Base-by-base conservation (phyloP, 495 filamentous ascomycete species). In the Parachaetomium inaequale region DNA sequence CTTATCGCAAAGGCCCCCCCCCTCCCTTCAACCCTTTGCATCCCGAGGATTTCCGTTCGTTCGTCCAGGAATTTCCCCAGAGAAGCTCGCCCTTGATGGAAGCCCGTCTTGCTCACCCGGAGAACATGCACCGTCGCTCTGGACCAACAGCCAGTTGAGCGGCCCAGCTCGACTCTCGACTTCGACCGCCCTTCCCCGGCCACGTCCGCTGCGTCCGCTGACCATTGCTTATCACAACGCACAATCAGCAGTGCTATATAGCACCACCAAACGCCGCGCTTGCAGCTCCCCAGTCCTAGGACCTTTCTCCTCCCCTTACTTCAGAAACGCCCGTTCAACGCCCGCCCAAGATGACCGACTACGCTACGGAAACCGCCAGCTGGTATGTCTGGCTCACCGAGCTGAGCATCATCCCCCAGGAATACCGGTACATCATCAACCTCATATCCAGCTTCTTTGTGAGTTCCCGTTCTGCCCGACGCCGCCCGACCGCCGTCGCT, bases 361-460 rank as follows among this genome's bases (percentile, higher is more conserved):
- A 25, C 36, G 43, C 43, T 42, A 23, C 62, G 8, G 50, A 59
- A 10, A 14, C 17, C 28, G 19, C 23, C 36, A 45, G 51, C 56
- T 66, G 61, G 66, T 63, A 65, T 40, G 21, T 31, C 46, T 68
- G 66, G 63, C 45, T 71, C 43, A 61, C 47, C 19, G 61, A 65
- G n/a, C 57, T 62, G 36, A 69, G 66, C 57, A 53, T 67, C 25
- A 31, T 72, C 4, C 66, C 70, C n/a, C 11, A 47, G 11, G 63
- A 71, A 21, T 67, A 61, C 43, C 34, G 59, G 42, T 57, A 62
- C 32, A 50, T 65, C 38, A 14, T 71, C 3, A 63, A 62, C 34
- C 23, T 63, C 7, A 62, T 74, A 31, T 68, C 70, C 4, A 51
- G 59, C 36, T 62, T 71, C 55, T 72, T 72, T 51, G 72, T 74